Percentiles rank a stretch among this genome's conserved stretches.
Evolutionary conservation across 2,329 filamentous ascomycete genomes (phyloP).

Genomic region (Fusarium newnesense): DNA sequence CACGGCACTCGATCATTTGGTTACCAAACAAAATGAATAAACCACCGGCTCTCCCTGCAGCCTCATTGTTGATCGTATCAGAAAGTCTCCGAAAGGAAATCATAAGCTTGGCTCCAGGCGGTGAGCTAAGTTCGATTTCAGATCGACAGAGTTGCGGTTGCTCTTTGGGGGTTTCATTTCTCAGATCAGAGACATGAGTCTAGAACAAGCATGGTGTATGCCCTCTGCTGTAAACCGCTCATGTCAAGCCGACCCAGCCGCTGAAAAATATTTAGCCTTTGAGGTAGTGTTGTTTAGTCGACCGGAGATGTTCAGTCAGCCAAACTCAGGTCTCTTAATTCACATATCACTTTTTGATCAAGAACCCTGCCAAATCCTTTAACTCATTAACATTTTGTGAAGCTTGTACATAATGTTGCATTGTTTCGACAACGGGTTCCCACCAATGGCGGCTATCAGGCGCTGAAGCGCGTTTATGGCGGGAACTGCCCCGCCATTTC

Average conservation of each 20-base stretch:
- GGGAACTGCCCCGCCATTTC: conserved; percentile 33
- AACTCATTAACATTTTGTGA: neutral
- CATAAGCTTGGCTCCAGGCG: conserved; percentile 25
- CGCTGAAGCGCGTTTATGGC: conserved; percentile 36
- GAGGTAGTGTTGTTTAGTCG: neutral
- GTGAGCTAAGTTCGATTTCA: conserved; percentile 31
- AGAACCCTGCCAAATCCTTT: neutral
- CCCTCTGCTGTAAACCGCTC: conserved; percentile 17
- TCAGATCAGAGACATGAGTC: conserved; percentile 27
- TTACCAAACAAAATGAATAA: conserved; percentile 45
- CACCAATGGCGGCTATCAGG: conserved; percentile 38
- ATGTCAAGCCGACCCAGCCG: conserved; percentile 35
- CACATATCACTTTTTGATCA: neutral
- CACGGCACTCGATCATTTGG: conserved; percentile 9
- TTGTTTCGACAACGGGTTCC: conserved; percentile 6
- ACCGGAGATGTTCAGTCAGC: neutral
- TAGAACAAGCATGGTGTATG: conserved; percentile 21
- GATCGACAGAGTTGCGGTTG: conserved; percentile 23
- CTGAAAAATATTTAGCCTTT: conserved; percentile 17
- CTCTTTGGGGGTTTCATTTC: conserved; percentile 29
- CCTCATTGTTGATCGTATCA: conserved; percentile 3
- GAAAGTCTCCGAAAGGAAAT: neutral
- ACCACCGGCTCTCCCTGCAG: neutral
- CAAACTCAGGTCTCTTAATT: conserved; percentile 1
- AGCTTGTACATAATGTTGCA: conserved; percentile 17